Evolutionary conservation across 2,329 filamentous ascomycete genomes (phyloP), one percentile per base, ranked within the genome.

Genomic region (Talaromyces sp.): DNA sequence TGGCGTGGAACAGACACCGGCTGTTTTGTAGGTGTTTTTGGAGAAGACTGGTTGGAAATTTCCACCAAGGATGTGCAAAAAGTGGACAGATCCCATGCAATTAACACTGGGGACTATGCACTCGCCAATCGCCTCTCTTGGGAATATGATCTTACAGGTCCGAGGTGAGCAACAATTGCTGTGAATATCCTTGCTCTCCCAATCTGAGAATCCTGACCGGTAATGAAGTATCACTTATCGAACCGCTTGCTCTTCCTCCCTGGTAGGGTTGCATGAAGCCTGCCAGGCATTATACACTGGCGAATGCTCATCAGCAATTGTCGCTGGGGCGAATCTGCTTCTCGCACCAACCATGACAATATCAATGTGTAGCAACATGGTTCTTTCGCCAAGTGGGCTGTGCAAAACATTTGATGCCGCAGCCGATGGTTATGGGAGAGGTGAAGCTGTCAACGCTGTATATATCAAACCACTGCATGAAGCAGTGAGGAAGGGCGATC

Each of bases 391-490:
- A 3, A 68, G 70, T n/a, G 70, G 70, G 11, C 57, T 59, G 2
- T 73, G 67, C 52, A 61, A 62, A 3, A 69, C 67, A 0, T 80
- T 78, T 57, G 77, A 80, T 55, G 70, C 73, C 15, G 63, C 68
- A n/a, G 80, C 79, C 0, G 77, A 81, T 66, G 80, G 81, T 2
- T 82, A 82, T 63, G 81, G 78, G 59, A 76, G 81, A n/a, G 78
- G 71, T 1, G 81, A 82, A 59, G 80, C 73, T 15, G 70, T 72
- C 27, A 79, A 70, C 0, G 67, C 74, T 44, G 68, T 82, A 4
- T 70, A 81, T 8, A 63, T 82, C 25, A 82, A 82, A 67, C 66
- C 69, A 15, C 65, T 82, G 3, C 68, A 72, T 4, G 71, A 77
- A 57, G 82, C 82, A 5, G 55, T 78, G 17, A 71, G 70, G 9